A percentile compares a stretch with the other conserved stretches of the same genome.
Conservation (phyloP, 495 filamentous ascomycete genomes). For the Aspergillus avenaceus region DNA sequence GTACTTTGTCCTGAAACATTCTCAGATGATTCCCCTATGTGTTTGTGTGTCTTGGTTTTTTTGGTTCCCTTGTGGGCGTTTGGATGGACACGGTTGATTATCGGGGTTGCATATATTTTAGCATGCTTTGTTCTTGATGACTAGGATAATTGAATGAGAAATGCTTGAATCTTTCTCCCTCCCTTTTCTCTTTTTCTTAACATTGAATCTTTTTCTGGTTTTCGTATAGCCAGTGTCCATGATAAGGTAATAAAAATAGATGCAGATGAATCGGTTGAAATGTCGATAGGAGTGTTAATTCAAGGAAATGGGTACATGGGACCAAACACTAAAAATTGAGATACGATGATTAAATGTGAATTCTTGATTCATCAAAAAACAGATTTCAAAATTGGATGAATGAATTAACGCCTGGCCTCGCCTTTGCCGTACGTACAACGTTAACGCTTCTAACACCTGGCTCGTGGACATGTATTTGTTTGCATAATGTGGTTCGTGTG, state of each 20-base stretch:
- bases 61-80: not conserved
- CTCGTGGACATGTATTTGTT: slow-evolving; percentile 1
- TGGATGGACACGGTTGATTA: not conserved
- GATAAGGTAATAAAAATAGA: too few species aligned
- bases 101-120: slow-evolving; percentile 5
- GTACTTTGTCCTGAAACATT: not conserved
- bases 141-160: slow-evolving; percentile 11
- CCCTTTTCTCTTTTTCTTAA: too few species aligned
- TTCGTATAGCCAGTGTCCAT: too few species aligned
- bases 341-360: too few species aligned
- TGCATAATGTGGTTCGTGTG: not conserved
- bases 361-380: too few species aligned
- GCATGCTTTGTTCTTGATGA: slow-evolving; percentile 7
- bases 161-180: slow-evolving; percentile 5
- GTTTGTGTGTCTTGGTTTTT: slow-evolving; percentile 1
- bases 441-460: slow-evolving; percentile 33
- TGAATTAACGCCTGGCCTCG: slow-evolving; percentile 36
- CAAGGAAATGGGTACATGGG: too few species aligned
- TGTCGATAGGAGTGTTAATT: too few species aligned
- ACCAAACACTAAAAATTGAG: too few species aligned
- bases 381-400: too few species aligned
- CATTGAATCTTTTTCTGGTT: too few species aligned
- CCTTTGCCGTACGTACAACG: slow-evolving; percentile 28
- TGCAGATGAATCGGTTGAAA: too few species aligned
- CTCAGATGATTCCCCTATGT: slow-evolving; percentile 9